Evolutionary conservation across 2,329 filamentous ascomycete species (phyloP).

Genomic region (Pseudocercospora crystallina): DNA sequence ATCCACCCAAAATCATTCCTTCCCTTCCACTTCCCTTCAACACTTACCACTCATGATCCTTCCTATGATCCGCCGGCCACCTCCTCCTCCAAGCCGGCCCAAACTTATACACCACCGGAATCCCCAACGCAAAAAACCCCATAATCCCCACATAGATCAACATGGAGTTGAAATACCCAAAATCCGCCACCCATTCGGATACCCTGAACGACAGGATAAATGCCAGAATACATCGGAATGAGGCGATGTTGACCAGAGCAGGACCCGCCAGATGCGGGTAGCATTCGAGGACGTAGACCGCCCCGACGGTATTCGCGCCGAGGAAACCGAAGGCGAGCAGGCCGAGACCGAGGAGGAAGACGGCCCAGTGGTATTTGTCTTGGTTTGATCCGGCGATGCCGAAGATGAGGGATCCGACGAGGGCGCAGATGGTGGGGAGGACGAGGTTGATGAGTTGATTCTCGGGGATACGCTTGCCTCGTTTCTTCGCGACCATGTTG

Average conservation of each 20-base stretch:
- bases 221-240: constrained; percentile 33
- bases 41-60: constrained; percentile 10
- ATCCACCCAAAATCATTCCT: background rate
- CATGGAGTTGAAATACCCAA: constrained; percentile 31
- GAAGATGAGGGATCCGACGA: constrained; percentile 30
- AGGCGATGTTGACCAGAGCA: constrained; percentile 34
- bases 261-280: constrained; percentile 35
- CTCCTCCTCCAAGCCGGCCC: constrained; percentile 23
- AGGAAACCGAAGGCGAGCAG: constrained; percentile 34
- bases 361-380: constrained; percentile 25
- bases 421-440: constrained; percentile 27
- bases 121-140: constrained; percentile 23
- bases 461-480: constrained; percentile 31
- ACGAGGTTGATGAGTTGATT: constrained; percentile 32
- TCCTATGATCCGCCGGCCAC: constrained; percentile 23
- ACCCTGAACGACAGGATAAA: constrained; percentile 32
- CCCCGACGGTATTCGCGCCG: constrained; percentile 31
- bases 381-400: constrained; percentile 28
- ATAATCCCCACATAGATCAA: constrained; percentile 32
- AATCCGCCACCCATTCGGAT: constrained; percentile 29
- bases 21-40: background rate
- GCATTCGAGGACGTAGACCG: constrained; percentile 34
- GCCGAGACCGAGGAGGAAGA: constrained; percentile 31
- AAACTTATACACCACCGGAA: constrained; percentile 30
- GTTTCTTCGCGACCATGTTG: constrained; percentile 28